Conservation (phyloP, 1,284 basidiomycete genomes). For the Prillingera fragicola region DNA sequence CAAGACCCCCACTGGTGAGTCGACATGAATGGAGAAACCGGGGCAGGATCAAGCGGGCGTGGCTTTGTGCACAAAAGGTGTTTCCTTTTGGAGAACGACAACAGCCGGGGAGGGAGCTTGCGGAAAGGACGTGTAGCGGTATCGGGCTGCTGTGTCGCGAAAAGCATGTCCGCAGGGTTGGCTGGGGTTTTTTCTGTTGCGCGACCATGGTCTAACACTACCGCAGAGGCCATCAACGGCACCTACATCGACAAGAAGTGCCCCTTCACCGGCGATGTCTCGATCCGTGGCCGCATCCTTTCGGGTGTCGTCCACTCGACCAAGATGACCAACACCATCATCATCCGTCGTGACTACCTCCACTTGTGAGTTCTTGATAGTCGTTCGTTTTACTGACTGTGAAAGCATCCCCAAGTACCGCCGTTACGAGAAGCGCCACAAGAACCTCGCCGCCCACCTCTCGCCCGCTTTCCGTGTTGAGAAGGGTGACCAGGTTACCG, state of each 20-base stretch:
- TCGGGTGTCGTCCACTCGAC: slow-evolving; percentile 92
- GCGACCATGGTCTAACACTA: slow-evolving; percentile 93
- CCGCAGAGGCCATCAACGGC: slow-evolving; percentile 86
- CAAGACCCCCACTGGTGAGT: slow-evolving; percentile 70
- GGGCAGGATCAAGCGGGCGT: too few relatives aligned
- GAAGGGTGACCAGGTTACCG: slow-evolving; percentile 86
- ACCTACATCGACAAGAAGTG: slow-evolving; percentile 99
- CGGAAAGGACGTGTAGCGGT: too few relatives aligned
- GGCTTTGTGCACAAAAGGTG: too few relatives aligned
- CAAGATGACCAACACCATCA: slow-evolving; percentile 98
- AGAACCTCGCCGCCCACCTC: slow-evolving; percentile 95
- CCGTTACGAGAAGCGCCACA: slow-evolving; percentile 96
- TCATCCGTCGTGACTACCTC: slow-evolving; percentile 97
- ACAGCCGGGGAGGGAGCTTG: too few relatives aligned
- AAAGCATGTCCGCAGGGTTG: too few relatives aligned
- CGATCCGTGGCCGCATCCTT: slow-evolving; percentile 98
- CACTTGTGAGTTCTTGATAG: slow-evolving; percentile 57
- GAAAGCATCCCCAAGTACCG: slow-evolving; percentile 88
- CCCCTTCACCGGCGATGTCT: slow-evolving; percentile 91
- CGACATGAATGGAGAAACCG: not conserved
- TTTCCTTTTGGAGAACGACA: too few relatives aligned
- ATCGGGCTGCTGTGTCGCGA: too few relatives aligned
- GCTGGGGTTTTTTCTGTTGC: too few relatives aligned
- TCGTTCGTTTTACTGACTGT: not conserved
- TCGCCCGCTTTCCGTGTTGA: slow-evolving; percentile 98